Base-by-base conservation (phyloP, 192 early-diverging fungal species). In the Gonapodya sp. region DNA sequence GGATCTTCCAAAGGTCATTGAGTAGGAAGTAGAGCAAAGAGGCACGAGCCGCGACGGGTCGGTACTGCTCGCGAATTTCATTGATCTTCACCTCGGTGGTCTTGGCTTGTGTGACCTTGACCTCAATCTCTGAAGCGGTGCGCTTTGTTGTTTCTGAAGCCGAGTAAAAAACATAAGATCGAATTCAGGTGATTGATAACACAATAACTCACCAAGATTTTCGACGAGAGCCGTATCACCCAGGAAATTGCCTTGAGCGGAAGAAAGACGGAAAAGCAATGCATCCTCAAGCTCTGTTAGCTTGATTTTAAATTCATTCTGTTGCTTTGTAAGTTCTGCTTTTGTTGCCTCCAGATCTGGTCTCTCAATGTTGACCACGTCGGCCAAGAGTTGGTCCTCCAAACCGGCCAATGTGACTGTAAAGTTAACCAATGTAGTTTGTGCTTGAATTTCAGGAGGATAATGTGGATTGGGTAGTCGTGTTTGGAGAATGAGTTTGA, bases 261-360 rank as follows among this genome's bases (percentile, higher is more conserved):
- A 82, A 73, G 89, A 89, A 16, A 92, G 79, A 82, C 89, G 84
- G 2, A 83, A 90, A 35, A 92, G 82, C 80, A 92, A 79, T 1
- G 91, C 88, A 83, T 92, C 87, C 84, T 92, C 91, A 36, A 92
- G 85, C 80, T 92, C 91, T 0, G 87, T 88, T 73, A 92, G 80
- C 78, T 85, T 87, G 80, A 92, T 91, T 79, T 92, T 92, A 84
- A 92, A 92, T 83, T 92, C 91, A 74, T 92, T 92, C 79, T 92
- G 91, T 79, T 92, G 89, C 81, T 92, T 92, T 14, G 91, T 92
- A 36, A 92, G 82, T 1, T 92, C 90, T 1, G 90, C 90, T 78
- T 92, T 92, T 0, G 90, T 91, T 64, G 81, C 81, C 80, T 92
- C 91, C 36, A 92, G 83, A 86, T 92, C 91, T 0, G 91, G 87